Evolutionary conservation across 441 rosid genomes (phyloP).

Genomic region (Arabidopsis hybrid): DNA sequence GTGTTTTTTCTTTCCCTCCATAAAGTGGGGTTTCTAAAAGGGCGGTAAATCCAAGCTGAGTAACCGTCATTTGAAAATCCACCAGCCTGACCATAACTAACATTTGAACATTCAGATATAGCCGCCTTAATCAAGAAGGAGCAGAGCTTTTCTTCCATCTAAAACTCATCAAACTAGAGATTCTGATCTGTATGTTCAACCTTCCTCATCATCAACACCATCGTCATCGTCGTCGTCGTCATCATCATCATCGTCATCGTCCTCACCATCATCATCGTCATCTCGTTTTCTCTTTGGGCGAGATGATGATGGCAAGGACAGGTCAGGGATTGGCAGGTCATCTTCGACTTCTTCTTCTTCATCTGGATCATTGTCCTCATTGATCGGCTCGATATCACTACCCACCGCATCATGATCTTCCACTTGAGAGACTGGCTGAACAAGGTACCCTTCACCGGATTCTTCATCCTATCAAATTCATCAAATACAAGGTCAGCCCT

Average conservation of each 20-base stretch:
- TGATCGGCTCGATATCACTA: constrained; percentile 53
- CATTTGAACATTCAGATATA: constrained; percentile 30
- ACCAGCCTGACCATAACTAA: constrained; percentile 43
- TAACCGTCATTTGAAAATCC: constrained; percentile 41
- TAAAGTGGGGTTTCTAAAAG: constrained; percentile 32
- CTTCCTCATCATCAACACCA: constrained; percentile 45
- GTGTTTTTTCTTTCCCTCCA: constrained; percentile 41
- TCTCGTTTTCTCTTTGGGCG: constrained; percentile 62
- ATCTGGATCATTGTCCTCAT: constrained; percentile 55
- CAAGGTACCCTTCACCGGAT: constrained; percentile 61
- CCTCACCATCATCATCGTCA: constrained; percentile 43
- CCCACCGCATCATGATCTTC: constrained; percentile 57
- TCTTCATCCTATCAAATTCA: constrained; percentile 64
- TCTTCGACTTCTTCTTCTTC: constrained; percentile 65
- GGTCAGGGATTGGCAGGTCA: constrained; percentile 52
- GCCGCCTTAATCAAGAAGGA: constrained; percentile 10
- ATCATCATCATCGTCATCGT: constrained; percentile 44
- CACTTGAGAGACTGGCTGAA: constrained; percentile 63
- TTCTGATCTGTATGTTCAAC: constrained; percentile 18
- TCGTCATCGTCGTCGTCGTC: constrained; percentile 34
- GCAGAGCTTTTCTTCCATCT: neutral
- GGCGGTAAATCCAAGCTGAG: constrained; percentile 35
- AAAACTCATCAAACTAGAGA: constrained; percentile 16
- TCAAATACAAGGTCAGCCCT: neutral
- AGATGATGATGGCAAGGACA: constrained; percentile 52